Conservation (phyloP, 2,329 filamentous ascomycete genomes). For the Hypoxylon sp. region DNA sequence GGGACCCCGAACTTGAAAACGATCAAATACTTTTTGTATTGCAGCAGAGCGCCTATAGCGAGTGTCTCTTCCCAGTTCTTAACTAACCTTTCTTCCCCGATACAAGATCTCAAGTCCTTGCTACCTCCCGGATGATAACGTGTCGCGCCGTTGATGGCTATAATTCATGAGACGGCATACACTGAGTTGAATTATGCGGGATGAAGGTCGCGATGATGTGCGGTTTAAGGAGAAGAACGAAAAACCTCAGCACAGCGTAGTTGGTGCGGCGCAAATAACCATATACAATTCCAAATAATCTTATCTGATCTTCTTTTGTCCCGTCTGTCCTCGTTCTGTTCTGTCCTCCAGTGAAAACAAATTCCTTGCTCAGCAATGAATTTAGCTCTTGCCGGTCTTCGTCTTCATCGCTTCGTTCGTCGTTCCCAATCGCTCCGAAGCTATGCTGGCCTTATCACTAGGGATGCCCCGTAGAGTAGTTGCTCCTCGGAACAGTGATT, state of each 20-base stretch:
- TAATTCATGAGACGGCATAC: slow-evolving; percentile 18
- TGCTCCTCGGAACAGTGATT: slow-evolving; percentile 48
- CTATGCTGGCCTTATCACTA: slow-evolving; percentile 38
- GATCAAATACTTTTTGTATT: slow-evolving; percentile 50
- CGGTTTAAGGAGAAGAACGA: slow-evolving; percentile 27
- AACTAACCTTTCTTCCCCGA: slow-evolving; percentile 27
- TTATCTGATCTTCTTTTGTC: slow-evolving; percentile 39
- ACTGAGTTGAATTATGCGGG: slow-evolving; percentile 23
- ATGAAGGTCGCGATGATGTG: slow-evolving; percentile 19
- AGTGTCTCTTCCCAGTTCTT: slow-evolving; percentile 41
- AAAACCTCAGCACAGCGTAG: slow-evolving; percentile 32
- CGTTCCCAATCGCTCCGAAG: slow-evolving; percentile 48
- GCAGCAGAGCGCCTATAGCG: slow-evolving; percentile 46
- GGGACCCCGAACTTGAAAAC: slow-evolving; percentile 31
- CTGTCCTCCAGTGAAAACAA: slow-evolving; percentile 41
- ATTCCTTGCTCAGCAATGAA: slow-evolving; percentile 39
- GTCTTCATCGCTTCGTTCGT: slow-evolving; percentile 52
- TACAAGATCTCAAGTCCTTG: slow-evolving; percentile 12
- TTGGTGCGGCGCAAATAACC: slow-evolving; percentile 27
- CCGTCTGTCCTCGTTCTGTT: slow-evolving; percentile 38
- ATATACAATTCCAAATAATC: slow-evolving; percentile 44
- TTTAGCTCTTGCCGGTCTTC: slow-evolving; percentile 42
- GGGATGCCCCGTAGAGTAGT: slow-evolving; percentile 35
- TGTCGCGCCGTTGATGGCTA: slow-evolving; percentile 24
- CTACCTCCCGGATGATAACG: slow-evolving; percentile 15